Conservation (phyloP, 495 filamentous ascomycete species). For the Penicillium cinerascens region DNA sequence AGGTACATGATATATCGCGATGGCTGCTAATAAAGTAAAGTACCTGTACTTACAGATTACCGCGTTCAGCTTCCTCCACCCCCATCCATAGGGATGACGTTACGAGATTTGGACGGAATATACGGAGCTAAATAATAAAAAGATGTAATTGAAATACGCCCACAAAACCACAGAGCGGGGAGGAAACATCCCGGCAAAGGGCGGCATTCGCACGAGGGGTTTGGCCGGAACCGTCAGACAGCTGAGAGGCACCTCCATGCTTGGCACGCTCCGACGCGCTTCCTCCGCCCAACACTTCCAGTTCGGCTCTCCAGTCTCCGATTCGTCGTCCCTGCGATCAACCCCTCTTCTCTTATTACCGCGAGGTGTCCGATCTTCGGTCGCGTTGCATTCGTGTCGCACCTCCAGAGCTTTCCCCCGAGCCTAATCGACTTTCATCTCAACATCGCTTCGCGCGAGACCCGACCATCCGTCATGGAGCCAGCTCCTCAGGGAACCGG, state of each 20-base stretch:
- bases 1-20: background rate
- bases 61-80: background rate
- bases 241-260: constrained; percentile 17
- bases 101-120: background rate
- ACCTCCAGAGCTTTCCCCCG: background rate
- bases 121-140: background rate
- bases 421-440: constrained; percentile 1
- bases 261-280: constrained; percentile 22
- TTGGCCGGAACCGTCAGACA: constrained; percentile 22
- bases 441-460: constrained; percentile 6
- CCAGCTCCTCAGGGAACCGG: constrained; percentile 49
- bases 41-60: background rate
- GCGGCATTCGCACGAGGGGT: constrained; percentile 3
- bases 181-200: background rate
- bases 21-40: background rate
- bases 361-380: background rate
- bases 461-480: constrained; percentile 47
- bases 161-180: background rate
- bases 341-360: background rate
- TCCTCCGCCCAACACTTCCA: constrained; percentile 2
- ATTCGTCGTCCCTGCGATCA: background rate
- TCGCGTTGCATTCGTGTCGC: constrained; percentile 1
- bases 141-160: background rate
- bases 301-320: background rate
- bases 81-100: background rate